Evolutionary conservation across 2,329 filamentous ascomycete species (phyloP).

Genomic region (Capronia coronata): DNA sequence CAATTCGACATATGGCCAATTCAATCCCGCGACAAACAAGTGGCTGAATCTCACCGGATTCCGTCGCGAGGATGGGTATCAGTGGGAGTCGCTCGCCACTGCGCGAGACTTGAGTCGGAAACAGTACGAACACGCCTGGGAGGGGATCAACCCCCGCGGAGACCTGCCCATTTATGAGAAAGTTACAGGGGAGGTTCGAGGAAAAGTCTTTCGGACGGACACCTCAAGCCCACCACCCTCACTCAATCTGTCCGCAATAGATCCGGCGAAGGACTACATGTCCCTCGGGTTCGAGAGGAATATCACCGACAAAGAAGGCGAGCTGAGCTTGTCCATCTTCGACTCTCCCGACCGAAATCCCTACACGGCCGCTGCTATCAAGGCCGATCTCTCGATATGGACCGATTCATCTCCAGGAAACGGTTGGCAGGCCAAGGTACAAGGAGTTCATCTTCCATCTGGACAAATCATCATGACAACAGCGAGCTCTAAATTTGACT

Average conservation of each 20-base stretch:
- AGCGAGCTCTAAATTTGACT: conserved; percentile 89
- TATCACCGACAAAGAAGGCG: conserved; percentile 65
- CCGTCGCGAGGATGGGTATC: conserved; percentile 64
- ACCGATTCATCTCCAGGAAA: conserved; percentile 63
- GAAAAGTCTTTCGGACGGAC: conserved; percentile 63
- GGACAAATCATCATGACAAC: conserved; percentile 78
- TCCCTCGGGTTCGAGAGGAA: conserved; percentile 67
- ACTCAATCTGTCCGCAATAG: conserved; percentile 60
- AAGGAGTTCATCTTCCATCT: conserved; percentile 79
- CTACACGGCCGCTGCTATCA: conserved; percentile 44
- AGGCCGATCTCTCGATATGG: conserved; percentile 63
- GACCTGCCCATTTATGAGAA: conserved; percentile 64
- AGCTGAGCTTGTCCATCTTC: conserved; percentile 62
- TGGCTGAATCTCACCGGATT: conserved; percentile 73
- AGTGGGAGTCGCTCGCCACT: conserved; percentile 62
- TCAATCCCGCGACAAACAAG: conserved; percentile 40
- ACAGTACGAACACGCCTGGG: conserved; percentile 45
- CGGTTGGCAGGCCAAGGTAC: conserved; percentile 71
- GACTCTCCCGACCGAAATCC: conserved; percentile 42
- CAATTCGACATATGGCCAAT: conserved; percentile 48
- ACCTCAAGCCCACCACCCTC: conserved; percentile 43
- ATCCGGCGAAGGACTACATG: conserved; percentile 61
- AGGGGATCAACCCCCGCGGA: conserved; percentile 39
- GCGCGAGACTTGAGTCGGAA: conserved; percentile 37
- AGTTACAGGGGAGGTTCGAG: conserved; percentile 67